These are phyloP conservation scores for Tricholoma sp. DNA, from an alignment of 768 basidiomycete genomes.

Conservation along the genomic window DNA sequence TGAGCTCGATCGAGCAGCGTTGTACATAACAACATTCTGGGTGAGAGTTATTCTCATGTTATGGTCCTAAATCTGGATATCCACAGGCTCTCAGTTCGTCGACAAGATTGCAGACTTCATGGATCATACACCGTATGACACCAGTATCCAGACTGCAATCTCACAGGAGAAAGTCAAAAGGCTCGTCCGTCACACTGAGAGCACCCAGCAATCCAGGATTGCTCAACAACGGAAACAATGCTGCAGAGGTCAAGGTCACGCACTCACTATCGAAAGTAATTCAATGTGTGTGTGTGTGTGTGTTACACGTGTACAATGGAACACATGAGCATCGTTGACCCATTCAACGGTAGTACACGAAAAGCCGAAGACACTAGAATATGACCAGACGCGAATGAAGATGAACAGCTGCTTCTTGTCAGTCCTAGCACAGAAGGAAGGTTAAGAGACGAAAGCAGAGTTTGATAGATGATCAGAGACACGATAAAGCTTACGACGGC, in stretches of 20 bases:
- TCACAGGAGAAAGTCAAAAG: conserved; percentile 42
- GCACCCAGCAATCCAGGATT: conserved; percentile 19
- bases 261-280: conserved; percentile 51
- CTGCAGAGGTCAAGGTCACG: conserved; percentile 39
- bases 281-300: too few relatives aligned
- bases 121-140: conserved; percentile 20
- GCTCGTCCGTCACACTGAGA: conserved; percentile 19
- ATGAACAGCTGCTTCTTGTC: conserved; percentile 51
- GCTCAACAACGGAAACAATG: conserved; percentile 46
- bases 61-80: neutral
- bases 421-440: conserved; percentile 66
- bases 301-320: conserved; percentile 58
- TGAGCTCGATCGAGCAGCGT: too few relatives aligned
- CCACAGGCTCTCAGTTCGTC: conserved; percentile 69
- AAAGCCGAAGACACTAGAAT: conserved; percentile 23
- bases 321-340: conserved; percentile 77
- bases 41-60: conserved; percentile 33
- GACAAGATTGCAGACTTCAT: conserved; percentile 51
- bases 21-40: conserved; percentile 81
- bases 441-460: conserved; percentile 47
- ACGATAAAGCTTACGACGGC: conserved; percentile 7
- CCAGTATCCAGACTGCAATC: conserved; percentile 40
- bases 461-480: neutral
- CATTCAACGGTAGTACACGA: conserved; percentile 56
- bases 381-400: conserved; percentile 16